Base-by-base conservation (phyloP, 495 filamentous ascomycete species). In the Penicillium arizonense region DNA sequence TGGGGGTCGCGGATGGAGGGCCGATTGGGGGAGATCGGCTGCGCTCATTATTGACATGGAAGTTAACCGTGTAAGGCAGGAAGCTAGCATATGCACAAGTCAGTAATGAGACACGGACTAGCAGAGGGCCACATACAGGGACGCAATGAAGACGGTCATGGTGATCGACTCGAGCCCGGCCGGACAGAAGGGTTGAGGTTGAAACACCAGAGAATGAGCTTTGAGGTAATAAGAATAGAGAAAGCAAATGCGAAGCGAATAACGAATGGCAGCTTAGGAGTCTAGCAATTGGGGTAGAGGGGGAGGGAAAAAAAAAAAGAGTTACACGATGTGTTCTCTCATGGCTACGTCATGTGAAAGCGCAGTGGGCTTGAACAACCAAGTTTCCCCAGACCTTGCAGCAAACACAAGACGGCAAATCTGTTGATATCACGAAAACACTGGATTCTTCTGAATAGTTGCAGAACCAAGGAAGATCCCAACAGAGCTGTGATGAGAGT, bases 31-130 rank as follows among this genome's bases (percentile, higher is more conserved):
- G 52, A 63, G 53, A 53, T 42, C 33, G 69, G 48, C 47, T 53
- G 58, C 60, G 63, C 24, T 58, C 50, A 40, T 68, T 61, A 44
- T 59, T 63, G 32, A 73, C 55, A 47, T 78, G 67, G 57, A 96
- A 97, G 63, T 93, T 84, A 57, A 96, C 77, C 3, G 92, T 97
- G 63, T 95, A 89, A 5, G 92, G 92, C 24, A 96, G 84, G 65
- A 95, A 95, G 38, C 92, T 96, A 58, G 39, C 50, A 45, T 5
- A 33, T 14, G 9, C 23, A 44, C 12, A 36, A 23, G 23, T 57
- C 48, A 56, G 48, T 23, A 4, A 45, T 40, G n/a, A 4, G 14
- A 26, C 13, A 7, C 33, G 13, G 8, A 14, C 20, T 7, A 13
- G 38, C 14, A 6, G 32, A 26, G 28, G 12, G 26, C 8, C 44